Evolutionary conservation across 106 monocot species (phyloP).

Genomic region (Dendrobium huoshanense): DNA sequence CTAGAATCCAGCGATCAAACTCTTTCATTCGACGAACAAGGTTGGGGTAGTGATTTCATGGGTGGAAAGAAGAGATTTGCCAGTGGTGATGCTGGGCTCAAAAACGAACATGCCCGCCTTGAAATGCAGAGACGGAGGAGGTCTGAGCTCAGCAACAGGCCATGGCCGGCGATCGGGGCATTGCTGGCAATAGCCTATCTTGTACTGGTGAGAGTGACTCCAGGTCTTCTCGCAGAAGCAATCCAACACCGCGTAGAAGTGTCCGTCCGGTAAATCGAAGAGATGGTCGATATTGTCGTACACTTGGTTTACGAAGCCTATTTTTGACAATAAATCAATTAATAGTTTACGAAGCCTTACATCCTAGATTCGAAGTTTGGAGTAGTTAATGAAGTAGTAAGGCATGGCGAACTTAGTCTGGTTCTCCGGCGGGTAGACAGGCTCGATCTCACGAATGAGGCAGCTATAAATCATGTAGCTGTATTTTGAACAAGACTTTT

Average conservation of each 20-base stretch:
- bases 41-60: slow-evolving; percentile 1
- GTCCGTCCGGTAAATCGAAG: slow-evolving; percentile 47
- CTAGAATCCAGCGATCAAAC: no score
- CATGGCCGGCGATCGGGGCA: slow-evolving; percentile 17
- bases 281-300: slow-evolving; percentile 73
- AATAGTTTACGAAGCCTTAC: neutral
- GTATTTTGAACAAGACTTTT: no score
- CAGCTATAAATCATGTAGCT: no score
- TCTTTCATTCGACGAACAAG: neutral
- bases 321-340: neutral
- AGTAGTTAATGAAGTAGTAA: slow-evolving; percentile 88
- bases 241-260: slow-evolving; percentile 77
- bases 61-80: slow-evolving; percentile 7
- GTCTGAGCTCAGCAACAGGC: slow-evolving; percentile 9
- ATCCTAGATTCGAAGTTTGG: slow-evolving; percentile 85
- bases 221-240: slow-evolving; percentile 87
- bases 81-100: slow-evolving; percentile 11
- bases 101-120: slow-evolving; percentile 30
- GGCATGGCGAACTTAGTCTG: slow-evolving; percentile 87
- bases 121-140: slow-evolving; percentile 20
- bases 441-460: slow-evolving; percentile 63
- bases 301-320: slow-evolving; percentile 30
- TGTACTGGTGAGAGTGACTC: slow-evolving; percentile 62
- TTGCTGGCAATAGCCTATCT: slow-evolving; percentile 57
- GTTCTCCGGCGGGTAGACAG: slow-evolving; percentile 66